Base-by-base conservation (phyloP, 805 yeast genomes). In the Candida tallmaniae region DNA sequence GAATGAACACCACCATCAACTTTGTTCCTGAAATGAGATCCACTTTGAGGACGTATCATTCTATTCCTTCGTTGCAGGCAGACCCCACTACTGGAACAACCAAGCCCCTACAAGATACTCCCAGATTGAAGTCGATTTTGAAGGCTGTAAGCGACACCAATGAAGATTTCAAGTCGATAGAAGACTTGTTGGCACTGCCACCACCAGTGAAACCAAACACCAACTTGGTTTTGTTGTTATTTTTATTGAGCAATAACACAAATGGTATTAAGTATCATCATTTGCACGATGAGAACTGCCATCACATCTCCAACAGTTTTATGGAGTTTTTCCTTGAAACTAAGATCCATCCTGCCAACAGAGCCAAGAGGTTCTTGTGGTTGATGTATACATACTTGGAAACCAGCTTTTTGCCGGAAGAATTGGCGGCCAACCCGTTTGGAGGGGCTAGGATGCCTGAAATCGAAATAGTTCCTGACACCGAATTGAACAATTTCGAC, bases 1-100 rank as follows among this genome's bases (percentile, higher is more conserved):
- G 97, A 42, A 78, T 90, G 78, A 90, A 90, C 63, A 90, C 98
- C 2, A 90, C 97, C 2, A 80, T 90, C 34, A 90, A 90, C 60
- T 83, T 90, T 53, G 95, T 87, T 37, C 86, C 94, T 15, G 97
- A 88, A 51, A 90, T 90, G 97, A 81, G 87, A 47, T 86, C 96
- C 0, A 90, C 88, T 45, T 69, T 90, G 42, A 71, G 98, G 50
- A 89, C 97, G 0, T 90, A 84, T 54, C 97, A 90, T 60, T 83
- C 95, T 9, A 86, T 90, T 22, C 98, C 98, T 1, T 78, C 88
- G 8, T 65, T 90, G 27, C 97, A 90, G 54, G 78, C 82, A 3
- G 76, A 74, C 38, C 70, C 81, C 12, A 74, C 68, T 34, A 50
- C 60, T 50, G 70, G 58, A 21, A 46, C 68, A 29, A 49, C 63